Conservation (phyloP, 257 asterid genomes). For the Penstemon eatonii region DNA sequence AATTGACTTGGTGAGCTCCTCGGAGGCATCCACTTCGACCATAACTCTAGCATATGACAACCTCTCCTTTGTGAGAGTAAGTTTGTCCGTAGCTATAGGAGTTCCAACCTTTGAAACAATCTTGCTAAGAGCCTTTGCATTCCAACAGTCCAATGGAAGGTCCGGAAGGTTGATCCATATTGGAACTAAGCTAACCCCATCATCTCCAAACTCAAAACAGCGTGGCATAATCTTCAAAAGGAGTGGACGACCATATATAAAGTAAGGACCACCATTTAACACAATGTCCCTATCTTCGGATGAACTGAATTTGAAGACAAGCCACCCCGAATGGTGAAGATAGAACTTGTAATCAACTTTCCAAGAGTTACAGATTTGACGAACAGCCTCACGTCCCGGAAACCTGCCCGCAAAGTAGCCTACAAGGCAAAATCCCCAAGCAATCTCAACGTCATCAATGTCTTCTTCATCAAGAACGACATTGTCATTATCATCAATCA, state of each 20-base stretch:
- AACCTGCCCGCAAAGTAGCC: neutral
- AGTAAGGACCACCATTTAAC: neutral
- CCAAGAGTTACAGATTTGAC: neutral
- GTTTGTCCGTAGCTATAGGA: too few relatives aligned
- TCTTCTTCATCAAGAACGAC: neutral
- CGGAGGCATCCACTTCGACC: too few relatives aligned
- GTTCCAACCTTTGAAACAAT: neutral
- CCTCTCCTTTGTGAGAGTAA: too few relatives aligned
- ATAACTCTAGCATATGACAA: too few relatives aligned
- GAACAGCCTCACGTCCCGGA: neutral
- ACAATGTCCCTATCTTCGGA: neutral
- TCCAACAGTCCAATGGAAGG: neutral
- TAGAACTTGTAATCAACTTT: neutral
- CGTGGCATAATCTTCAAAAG: neutral
- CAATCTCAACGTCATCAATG: neutral
- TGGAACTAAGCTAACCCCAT: neutral
- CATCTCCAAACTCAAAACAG: neutral
- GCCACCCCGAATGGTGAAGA: neutral
- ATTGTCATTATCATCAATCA: rapidly evolving
- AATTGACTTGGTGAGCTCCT: too few relatives aligned
- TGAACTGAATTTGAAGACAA: neutral
- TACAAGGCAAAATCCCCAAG: neutral
- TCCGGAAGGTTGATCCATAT: neutral
- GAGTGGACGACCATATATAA: neutral
- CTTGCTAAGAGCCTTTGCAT: neutral